phyloP scores from a whole-genome alignment of 192 early-diverging fungal species.

The Backusella parvicylindrica region DNA sequence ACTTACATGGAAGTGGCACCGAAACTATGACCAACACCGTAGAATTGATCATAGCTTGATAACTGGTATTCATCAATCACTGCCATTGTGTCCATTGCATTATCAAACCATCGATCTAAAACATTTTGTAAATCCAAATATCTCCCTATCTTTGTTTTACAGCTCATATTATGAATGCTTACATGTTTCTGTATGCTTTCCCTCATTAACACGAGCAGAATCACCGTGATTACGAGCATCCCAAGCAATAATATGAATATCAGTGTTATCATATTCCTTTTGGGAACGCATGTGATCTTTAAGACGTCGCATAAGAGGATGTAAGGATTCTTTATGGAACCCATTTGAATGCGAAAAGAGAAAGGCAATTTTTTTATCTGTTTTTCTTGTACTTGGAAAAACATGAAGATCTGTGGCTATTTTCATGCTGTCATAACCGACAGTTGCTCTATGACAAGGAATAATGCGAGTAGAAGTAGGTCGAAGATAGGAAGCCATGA shows the following conservation, averaged over 20 bases:
- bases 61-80: slow-evolving; percentile 41
- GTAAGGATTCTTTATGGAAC: slow-evolving; percentile 55
- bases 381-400: background rate
- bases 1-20: slow-evolving; percentile 33
- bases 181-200: background rate
- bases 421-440: slow-evolving; percentile 8
- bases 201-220: slow-evolving; percentile 47
- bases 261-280: background rate
- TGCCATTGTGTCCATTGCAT: slow-evolving; percentile 45
- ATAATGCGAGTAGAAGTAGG: slow-evolving; percentile 15
- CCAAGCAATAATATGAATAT: slow-evolving; percentile 42
- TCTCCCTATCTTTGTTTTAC: background rate
- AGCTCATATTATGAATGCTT: background rate
- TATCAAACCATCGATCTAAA: slow-evolving; percentile 50
- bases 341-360: slow-evolving; percentile 59
- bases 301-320: slow-evolving; percentile 46
- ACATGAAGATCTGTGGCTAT: slow-evolving; percentile 21
- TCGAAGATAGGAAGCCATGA: background rate
- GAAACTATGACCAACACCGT: slow-evolving; percentile 61
- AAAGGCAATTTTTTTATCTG: slow-evolving; percentile 23
- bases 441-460: background rate
- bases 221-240: slow-evolving; percentile 59
- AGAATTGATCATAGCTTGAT: slow-evolving; percentile 21
- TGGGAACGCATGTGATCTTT: slow-evolving; percentile 14
- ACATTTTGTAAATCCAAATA: background rate